Evolutionary conservation across 2,329 filamentous ascomycete species (phyloP), one percentile per base, ranked within the genome.

Genomic region (Ophiostoma ulmi): DNA sequence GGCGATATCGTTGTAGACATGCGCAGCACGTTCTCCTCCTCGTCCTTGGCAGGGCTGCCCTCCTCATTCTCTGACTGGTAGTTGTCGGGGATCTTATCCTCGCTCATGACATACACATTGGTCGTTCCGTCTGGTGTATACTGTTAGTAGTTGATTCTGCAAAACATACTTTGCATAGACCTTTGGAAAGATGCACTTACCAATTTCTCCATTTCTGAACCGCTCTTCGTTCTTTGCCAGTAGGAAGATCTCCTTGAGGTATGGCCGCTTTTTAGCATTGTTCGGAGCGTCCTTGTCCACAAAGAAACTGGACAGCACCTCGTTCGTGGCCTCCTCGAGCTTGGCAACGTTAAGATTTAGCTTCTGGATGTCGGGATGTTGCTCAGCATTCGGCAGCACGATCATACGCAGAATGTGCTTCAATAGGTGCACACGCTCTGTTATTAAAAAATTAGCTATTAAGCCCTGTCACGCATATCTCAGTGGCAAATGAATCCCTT

Each of bases 401-500:
- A 89, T 80, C 78, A 90, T 80, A 36, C 82, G 80, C n/a, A 90
- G 76, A 61, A 90, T 88, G 73, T 90, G 87, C 65, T 83, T 83
- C 3, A 90, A 79, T 1, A 90, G 80, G 72, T 84, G 80, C 13
- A 89, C 83, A 20, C 88, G 84, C 75, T 90, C 88, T 90, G 72
- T 61, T 26, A 76, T 69, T 76, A 74, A 20, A 36, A 38, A 6
- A 20, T 38, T 26, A 36, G 26, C 22, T 31, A 14, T 1, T 20
- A 31, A 31, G 26, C 26, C 26, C 26, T 31, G 31, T 41, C 68
- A 20, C n/a, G 31, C 20, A 14, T 44, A 3, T 26, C n/a, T 26
- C 8, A 48, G 14, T 10, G 7, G 5, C 14, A 14, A 26, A 58
- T 26, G 36, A n/a, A n/a, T 35, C 31, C 31, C 81, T 75, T 78